Conservation (phyloP, 306 rosid genomes). For the Herpetospermum pedunculosum region DNA sequence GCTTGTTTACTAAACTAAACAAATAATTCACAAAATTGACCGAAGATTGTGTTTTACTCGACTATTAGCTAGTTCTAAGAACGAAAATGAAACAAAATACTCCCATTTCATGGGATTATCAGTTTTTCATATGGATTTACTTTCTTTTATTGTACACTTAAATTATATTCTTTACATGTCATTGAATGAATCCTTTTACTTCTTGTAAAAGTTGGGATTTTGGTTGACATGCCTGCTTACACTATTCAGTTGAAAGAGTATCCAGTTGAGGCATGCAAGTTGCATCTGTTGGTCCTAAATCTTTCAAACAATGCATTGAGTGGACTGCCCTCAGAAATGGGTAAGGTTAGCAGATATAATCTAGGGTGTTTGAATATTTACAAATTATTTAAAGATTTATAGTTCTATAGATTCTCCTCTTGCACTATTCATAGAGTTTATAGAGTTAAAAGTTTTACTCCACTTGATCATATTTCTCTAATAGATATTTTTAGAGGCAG, state of each 20-base stretch:
- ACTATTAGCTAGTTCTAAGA: no score
- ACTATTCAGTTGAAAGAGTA: conserved; percentile 69
- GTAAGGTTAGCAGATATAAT: conserved; percentile 32
- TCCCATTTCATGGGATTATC: no score
- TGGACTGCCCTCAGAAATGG: conserved; percentile 84
- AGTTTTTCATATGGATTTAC: background rate
- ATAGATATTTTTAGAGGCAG: background rate
- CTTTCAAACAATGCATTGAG: conserved; percentile 90
- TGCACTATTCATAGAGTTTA: background rate
- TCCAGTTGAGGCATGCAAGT: conserved; percentile 85
- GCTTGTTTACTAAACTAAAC: no score
- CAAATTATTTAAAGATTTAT: background rate
- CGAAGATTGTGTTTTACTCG: no score
- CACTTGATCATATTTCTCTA: background rate
- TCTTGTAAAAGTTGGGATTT: background rate
- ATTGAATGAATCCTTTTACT: background rate
- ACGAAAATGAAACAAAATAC: no score
- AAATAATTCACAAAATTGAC: no score
- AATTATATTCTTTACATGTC: background rate
- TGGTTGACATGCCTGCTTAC: conserved; percentile 12
- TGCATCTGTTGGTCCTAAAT: conserved; percentile 59
- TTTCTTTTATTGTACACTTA: background rate
- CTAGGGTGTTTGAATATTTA: background rate
- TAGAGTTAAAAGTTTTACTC: background rate
- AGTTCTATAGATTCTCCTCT: background rate